A percentile compares a stretch with the other conserved stretches of the same genome.
phyloP scores from a whole-genome alignment of 139 green algal species.

The Axilococcus clingmanii region DNA sequence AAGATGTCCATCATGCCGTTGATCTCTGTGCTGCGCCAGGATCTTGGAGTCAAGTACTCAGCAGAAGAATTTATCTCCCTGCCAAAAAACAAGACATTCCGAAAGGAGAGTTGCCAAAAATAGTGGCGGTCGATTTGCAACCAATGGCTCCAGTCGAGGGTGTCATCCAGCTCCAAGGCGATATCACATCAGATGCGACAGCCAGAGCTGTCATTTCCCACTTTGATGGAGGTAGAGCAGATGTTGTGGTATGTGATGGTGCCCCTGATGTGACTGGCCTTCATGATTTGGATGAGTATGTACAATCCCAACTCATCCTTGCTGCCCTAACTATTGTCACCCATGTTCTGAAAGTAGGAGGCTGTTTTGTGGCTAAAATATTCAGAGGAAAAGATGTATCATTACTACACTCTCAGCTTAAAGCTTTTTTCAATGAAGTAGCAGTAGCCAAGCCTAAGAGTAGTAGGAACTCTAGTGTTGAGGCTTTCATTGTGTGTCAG shows the following conservation, averaged over 20 bases:
- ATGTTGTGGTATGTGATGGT: conserved; percentile 95
- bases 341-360: conserved; percentile 70
- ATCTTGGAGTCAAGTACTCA: conserved; percentile 84
- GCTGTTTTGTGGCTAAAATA: conserved; percentile 91
- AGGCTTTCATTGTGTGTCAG: conserved; percentile 94
- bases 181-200: conserved; percentile 78
- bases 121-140: conserved; percentile 96
- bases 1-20: conserved; percentile 84
- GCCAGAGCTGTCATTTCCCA: conserved; percentile 65
- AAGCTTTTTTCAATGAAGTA: conserved; percentile 84
- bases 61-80: conserved; percentile 76
- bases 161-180: conserved; percentile 81
- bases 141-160: conserved; percentile 97
- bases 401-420: conserved; percentile 89
- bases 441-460: conserved; percentile 87
- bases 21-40: conserved; percentile 95
- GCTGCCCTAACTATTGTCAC: conserved; percentile 79
- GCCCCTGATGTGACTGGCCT: conserved; percentile 96
- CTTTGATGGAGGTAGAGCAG: conserved; percentile 73
- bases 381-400: conserved; percentile 84
- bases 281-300: conserved; percentile 98
- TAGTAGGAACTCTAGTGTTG: conserved; percentile 80
- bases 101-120: conserved; percentile 52
- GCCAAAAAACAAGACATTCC: conserved; percentile 18
- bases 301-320: conserved; percentile 89